A percentile compares a stretch with the other conserved stretches of the same genome.
phyloP scores from a whole-genome alignment of 192 early-diverging fungal genomes.

The Entophlyctis helioformis region DNA sequence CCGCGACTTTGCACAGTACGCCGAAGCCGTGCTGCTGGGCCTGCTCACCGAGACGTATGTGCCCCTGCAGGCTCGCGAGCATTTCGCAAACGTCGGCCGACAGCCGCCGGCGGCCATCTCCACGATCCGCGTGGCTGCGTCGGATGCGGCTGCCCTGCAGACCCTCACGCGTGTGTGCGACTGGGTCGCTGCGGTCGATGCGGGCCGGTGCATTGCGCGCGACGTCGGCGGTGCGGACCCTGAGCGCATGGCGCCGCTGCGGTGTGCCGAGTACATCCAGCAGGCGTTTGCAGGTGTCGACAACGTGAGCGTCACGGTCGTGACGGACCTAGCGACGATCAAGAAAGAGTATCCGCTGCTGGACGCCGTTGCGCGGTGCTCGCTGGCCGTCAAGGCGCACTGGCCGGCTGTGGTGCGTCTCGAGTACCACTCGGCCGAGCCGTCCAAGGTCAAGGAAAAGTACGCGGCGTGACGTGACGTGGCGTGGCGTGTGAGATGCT shows the following conservation, averaged over 20 bases:
- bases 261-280: constrained; percentile 55
- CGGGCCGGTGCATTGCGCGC: constrained; percentile 56
- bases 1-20: constrained; percentile 52
- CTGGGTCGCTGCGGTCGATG: constrained; percentile 64
- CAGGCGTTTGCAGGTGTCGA: constrained; percentile 49
- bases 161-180: too few relatives aligned
- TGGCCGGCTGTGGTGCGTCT: constrained; percentile 51
- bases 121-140: too few relatives aligned
- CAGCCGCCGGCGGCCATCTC: constrained; percentile 6
- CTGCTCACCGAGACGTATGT: constrained; percentile 61
- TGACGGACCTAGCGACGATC: constrained; percentile 56
- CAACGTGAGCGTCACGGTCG: constrained; percentile 48
- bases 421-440: constrained; percentile 60
- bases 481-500: too few relatives aligned
- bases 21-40: constrained; percentile 64
- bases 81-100: constrained; percentile 27
- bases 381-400: constrained; percentile 42
- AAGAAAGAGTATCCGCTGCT: constrained; percentile 74
- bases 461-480: too few relatives aligned
- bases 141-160: too few relatives aligned
- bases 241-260: constrained; percentile 77
- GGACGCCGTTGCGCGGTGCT: constrained; percentile 52
- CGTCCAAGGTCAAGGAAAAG: constrained; percentile 64
- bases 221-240: constrained; percentile 79
- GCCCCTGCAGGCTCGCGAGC: constrained; percentile 71